Evolutionary conservation across 148 eudicot genomes (phyloP), one percentile per base, ranked within the genome.

Genomic region (Fagopyrum homotropicum): DNA sequence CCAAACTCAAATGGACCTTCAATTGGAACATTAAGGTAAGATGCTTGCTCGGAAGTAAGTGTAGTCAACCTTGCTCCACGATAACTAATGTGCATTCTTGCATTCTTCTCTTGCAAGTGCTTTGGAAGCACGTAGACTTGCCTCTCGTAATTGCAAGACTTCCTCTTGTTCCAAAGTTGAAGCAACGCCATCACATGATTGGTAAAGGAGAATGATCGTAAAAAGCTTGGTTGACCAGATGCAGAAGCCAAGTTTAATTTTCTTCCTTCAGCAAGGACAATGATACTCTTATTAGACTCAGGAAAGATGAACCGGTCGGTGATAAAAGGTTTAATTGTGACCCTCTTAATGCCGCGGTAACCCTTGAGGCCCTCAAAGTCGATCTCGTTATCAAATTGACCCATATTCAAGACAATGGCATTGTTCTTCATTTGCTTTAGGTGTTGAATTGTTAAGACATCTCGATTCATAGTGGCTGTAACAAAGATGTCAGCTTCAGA

Each of bases 351-450:
- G 1, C 95, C 95, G 0, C 93, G 97, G 89, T 52, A 91, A 9
- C 82, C 87, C 89, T 91, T 97, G 0, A 93, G 90, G 5, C 97
- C 97, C 0, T 52, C 83, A 97, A 91, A 88, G 83, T 93, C 98
- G 12, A 93, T 91, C 45, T 93, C 98, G 22, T 93, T 93, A 86
- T 93, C 98, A 64, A 93, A 91, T 84, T 93, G 98, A 55, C 98
- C 98, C 40, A 93, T 87, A 90, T 93, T 93, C 86, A 94, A 91
- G 45, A 93, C 98, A 46, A 91, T 91, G 78, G 97, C 98, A 16
- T 93, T 93, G 91, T 93, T 93, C 88, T 93, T 93, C 98, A 93
- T 93, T 84, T 89, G 90, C 80, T 45, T 87, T 97, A 93, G 89
- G 90, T 93, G 84, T 82, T 83, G 80, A 15, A 93, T 86, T 91